Evolutionary conservation across 768 basidiomycete genomes (phyloP), one percentile per base, ranked within the genome.

Genomic region (Gloeostereum incarnatum): DNA sequence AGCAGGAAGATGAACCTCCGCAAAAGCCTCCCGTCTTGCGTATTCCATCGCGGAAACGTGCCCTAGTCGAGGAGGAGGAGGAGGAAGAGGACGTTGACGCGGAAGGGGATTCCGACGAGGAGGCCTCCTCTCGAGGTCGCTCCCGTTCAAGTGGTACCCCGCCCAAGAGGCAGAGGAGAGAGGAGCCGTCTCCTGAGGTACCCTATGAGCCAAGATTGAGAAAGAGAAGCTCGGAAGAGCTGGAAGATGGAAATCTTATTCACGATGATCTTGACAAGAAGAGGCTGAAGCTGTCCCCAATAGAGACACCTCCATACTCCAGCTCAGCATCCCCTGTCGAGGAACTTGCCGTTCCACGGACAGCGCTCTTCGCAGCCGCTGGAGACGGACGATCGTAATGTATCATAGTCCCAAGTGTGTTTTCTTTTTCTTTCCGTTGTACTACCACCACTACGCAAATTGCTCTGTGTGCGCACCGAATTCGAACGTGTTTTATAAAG

Each of bases 181-280:
- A 41, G 19, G 30, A 35, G n/a, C 40, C 40, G 18, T 25, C 34
- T 4, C 1, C 18, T 3, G 6, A 13, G 3, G 26, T 17, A 35
- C 6, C 14, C 20, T 20, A 5, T 2, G 6, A 35, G n/a, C 23
- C 20, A n/a, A 41, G 30, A 35, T 4, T 35, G 35, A 31, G 26
- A 10, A 41, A 41, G 14, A 29, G 40, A 19, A 36, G 35, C 24
- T 41, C 40, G 8, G 40, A 41, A 26, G 35, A 18, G 27, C 25
- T 38, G n/a, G 24, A 38, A 14, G 7, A 6, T 29, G 26, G 9
- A 29, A 29, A 29, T n/a, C n/a, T n/a, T n/a, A n/a, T n/a, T n/a
- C n/a, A n/a, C n/a, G n/a, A n/a, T n/a, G n/a, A n/a, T n/a, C n/a
- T n/a, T n/a, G n/a, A n/a, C n/a, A n/a, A n/a, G n/a, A n/a, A n/a